phyloP scores from a whole-genome alignment of 805 yeast species.

The Saccharomyces jurei region DNA sequence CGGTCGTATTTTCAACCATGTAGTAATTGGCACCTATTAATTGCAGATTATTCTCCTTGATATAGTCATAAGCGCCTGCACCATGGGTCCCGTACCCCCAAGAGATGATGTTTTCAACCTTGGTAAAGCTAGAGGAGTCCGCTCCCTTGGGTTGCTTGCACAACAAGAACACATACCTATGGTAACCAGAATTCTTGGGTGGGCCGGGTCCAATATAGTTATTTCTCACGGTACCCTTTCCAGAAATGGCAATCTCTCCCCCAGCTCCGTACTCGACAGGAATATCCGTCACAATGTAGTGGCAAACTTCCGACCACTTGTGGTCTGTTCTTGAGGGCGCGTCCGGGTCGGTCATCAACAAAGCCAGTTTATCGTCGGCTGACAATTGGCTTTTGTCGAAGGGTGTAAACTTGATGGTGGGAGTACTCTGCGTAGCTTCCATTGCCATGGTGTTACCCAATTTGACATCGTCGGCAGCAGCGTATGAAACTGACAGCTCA shows the following conservation, averaged over 20 bases:
- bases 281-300: slow-evolving; percentile 53
- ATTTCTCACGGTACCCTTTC: slow-evolving; percentile 36
- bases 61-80: slow-evolving; percentile 66
- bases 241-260: slow-evolving; percentile 29
- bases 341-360: slow-evolving; percentile 54
- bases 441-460: slow-evolving; percentile 68
- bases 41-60: slow-evolving; percentile 43
- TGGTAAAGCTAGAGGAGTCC: slow-evolving; percentile 3
- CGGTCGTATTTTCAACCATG: slow-evolving; percentile 46
- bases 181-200: slow-evolving; percentile 71
- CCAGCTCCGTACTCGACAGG: slow-evolving; percentile 29
- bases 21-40: slow-evolving; percentile 69
- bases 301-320: slow-evolving; percentile 76
- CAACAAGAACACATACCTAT: slow-evolving; percentile 67
- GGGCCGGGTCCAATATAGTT: slow-evolving; percentile 77
- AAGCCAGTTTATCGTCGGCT: background rate
- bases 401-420: slow-evolving; percentile 39
- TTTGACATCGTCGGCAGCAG: slow-evolving; percentile 40
- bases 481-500: slow-evolving; percentile 23
- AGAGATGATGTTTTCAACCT: slow-evolving; percentile 16
- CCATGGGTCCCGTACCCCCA: slow-evolving; percentile 78
- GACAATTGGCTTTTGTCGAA: background rate
- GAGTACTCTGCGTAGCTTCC: slow-evolving; percentile 55
- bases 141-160: slow-evolving; percentile 48
- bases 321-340: slow-evolving; percentile 74